Evolutionary conservation across 2,329 filamentous ascomycete genomes (phyloP), one percentile per base, ranked within the genome.

Genomic region (Diaporthe citrichinensis): DNA sequence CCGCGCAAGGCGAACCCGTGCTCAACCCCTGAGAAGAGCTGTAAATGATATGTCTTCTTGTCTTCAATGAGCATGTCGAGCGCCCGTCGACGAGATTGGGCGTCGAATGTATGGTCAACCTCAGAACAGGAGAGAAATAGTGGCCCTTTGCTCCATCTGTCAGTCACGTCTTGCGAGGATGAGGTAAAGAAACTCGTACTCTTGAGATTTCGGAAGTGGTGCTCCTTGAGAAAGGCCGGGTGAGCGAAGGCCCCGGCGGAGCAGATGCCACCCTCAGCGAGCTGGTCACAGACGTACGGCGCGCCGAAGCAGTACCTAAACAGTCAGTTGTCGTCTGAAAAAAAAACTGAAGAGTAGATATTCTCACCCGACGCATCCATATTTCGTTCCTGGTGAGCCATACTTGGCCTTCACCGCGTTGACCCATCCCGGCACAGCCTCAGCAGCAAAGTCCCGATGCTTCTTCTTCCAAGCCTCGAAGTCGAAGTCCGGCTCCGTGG

Each of bases 1-100:
- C 85, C 88, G 67, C 91, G 87, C 12, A 92, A 87, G 12, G 90
- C 90, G 80, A 94, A 94, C 0, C 92, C 92, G 80, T 94, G 92
- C 77, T 86, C 83, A 28, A 93, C 90, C 44, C 88, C 88, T 31
- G 87, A 87, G 84, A 91, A 94, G 31, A 94, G 84, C 80, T 88
- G 91, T 77, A 93, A 85, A 80, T 94, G 91, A 82, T 91, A 94
- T 2, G 88, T 76, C 77, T 85, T 86, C 61, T 84, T 80, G 31
- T 81, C 79, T 28, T 81, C 80, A 44, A 83, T 81, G 67, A 88
- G 79, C 36, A 87, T 85, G 41, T 88, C 85, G 1, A 88, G 55
- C 2, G 86, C 86, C 46, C 80, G 81, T 23, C 84, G 81, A 20
- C 87, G 80, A 1, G 81, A 79, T 34, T 83, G 80, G 6, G 82